phyloP scores from a whole-genome alignment of 78 protist genomes.

The Pigoraptor vietnamica region DNA sequence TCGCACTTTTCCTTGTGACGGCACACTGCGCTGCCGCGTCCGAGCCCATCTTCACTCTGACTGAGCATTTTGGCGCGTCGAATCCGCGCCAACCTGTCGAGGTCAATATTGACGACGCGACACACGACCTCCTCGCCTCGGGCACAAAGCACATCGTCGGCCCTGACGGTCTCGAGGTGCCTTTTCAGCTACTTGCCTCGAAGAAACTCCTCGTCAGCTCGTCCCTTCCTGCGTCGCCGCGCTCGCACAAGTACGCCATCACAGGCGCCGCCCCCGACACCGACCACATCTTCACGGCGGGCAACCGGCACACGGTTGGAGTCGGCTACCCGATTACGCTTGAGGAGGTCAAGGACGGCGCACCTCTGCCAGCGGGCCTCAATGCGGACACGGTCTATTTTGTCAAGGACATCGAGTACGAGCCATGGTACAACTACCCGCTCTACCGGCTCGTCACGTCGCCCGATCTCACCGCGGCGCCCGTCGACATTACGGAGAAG shows the following conservation, averaged over 20 bases:
- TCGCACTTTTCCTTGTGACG: too few relatives aligned
- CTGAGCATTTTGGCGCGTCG: neutral
- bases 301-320: neutral
- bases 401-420: neutral
- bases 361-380: neutral
- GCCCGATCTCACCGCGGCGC: neutral
- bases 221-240: neutral
- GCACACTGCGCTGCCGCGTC: too few relatives aligned
- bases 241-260: neutral
- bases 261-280: neutral
- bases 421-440: neutral
- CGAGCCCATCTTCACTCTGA: too few relatives aligned
- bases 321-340: neutral
- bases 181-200: neutral
- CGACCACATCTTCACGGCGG: neutral
- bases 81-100: neutral
- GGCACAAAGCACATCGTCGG: neutral
- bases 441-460: neutral
- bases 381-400: neutral
- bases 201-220: neutral
- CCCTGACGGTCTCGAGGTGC: neutral
- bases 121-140: neutral
- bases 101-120: neutral
- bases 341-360: neutral
- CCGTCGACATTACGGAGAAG: neutral